phyloP scores from a whole-genome alignment of 1,284 basidiomycete species.

The Cystobasidium sp. region DNA sequence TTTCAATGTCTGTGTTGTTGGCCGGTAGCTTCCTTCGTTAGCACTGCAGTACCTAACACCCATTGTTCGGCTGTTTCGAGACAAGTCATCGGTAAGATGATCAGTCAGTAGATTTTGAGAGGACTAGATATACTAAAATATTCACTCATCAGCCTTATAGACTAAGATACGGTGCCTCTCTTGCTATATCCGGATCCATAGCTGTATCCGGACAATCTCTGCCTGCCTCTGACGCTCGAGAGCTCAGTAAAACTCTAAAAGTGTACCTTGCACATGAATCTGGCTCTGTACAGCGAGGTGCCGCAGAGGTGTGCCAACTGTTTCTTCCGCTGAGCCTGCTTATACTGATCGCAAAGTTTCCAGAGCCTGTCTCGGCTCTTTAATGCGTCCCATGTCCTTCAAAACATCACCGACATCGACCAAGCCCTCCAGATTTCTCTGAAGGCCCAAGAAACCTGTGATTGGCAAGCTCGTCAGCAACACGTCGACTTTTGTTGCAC shows the following conservation, averaged over 20 bases:
- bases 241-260: conserved; percentile 82
- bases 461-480: conserved; percentile 79
- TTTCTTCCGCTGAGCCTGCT: conserved; percentile 14
- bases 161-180: conserved; percentile 79
- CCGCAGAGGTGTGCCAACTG: conserved; percentile 67
- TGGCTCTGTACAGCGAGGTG: conserved; percentile 81
- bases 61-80: conserved; percentile 1
- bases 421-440: conserved; percentile 69
- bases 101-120: background rate
- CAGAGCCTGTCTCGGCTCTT: conserved; percentile 56
- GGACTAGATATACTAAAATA: background rate
- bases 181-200: conserved; percentile 76
- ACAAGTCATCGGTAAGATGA: background rate
- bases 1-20: no score
- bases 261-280: conserved; percentile 79
- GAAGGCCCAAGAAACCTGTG: conserved; percentile 77
- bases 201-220: conserved; percentile 78
- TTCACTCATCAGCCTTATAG: conserved; percentile 67
- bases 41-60: no score
- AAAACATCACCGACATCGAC: conserved; percentile 72
- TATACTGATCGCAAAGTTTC: background rate
- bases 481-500: conserved; percentile 80
- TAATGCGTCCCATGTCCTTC: conserved; percentile 53
- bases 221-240: conserved; percentile 76
- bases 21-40: no score